Evolutionary conservation across 2,329 filamentous ascomycete species (phyloP).

Genomic region (Canariomyces notabilis): DNA sequence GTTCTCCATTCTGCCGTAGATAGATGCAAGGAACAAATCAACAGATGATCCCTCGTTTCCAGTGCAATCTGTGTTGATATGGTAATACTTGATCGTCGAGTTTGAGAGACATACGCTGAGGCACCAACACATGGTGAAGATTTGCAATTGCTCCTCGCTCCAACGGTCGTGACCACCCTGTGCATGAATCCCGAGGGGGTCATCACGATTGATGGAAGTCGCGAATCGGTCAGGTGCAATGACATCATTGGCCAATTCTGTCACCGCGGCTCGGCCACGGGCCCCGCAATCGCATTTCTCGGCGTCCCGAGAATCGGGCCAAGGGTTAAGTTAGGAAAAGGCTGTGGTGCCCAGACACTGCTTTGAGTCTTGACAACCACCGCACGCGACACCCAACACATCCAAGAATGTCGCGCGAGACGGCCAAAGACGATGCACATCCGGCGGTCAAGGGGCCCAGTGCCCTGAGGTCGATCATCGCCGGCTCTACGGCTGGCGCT

Average conservation of each 20-base stretch:
- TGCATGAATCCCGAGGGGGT: too few relatives aligned
- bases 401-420: slow-evolving; percentile 20
- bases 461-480: slow-evolving; percentile 81
- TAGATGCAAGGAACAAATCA: too few relatives aligned
- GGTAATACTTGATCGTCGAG: too few relatives aligned
- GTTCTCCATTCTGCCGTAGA: too few relatives aligned
- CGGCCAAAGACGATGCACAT: slow-evolving; percentile 20
- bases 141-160: too few relatives aligned
- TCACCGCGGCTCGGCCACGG: background rate
- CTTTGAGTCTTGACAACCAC: slow-evolving; percentile 11
- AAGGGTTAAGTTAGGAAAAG: background rate
- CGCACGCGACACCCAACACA: background rate
- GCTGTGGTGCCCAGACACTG: background rate
- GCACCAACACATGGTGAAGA: too few relatives aligned
- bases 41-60: too few relatives aligned
- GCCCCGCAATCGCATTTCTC: background rate
- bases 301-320: background rate
- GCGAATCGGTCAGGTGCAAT: background rate
- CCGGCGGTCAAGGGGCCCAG: slow-evolving; percentile 55
- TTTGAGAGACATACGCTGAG: too few relatives aligned
- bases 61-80: too few relatives aligned
- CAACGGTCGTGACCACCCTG: too few relatives aligned
- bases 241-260: background rate
- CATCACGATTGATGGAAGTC: too few relatives aligned
- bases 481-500: slow-evolving; percentile 88